Conservation (phyloP, 1,284 basidiomycete genomes). For the Flammula alnicola region DNA sequence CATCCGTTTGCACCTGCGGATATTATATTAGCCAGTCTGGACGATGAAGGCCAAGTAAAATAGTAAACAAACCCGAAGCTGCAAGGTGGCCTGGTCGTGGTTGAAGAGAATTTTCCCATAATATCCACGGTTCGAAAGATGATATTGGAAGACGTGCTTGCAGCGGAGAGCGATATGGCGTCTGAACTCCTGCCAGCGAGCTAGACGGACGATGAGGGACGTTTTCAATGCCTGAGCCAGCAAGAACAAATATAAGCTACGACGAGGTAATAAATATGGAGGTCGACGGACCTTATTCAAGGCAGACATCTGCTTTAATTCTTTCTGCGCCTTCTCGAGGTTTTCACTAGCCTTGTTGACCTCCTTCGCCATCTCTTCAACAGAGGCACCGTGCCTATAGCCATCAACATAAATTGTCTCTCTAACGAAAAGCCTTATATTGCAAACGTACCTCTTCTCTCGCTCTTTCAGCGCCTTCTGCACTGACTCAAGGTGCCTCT, state of each 20-base stretch:
- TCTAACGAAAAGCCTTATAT: neutral
- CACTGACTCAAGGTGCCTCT: constrained; percentile 66
- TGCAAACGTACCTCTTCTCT: constrained; percentile 60
- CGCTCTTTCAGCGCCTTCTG: constrained; percentile 71
- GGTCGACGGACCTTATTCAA: constrained; percentile 72
- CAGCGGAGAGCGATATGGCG: constrained; percentile 85
- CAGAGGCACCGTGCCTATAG: constrained; percentile 71
- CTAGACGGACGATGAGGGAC: constrained; percentile 68
- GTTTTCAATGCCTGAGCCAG: constrained; percentile 42
- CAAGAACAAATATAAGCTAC: constrained; percentile 5
- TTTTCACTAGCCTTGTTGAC: constrained; percentile 65
- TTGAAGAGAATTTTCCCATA: constrained; percentile 87
- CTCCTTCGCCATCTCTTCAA: constrained; percentile 78
- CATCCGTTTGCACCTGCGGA: constrained; percentile 80
- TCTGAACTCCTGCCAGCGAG: constrained; percentile 88
- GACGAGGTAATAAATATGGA: neutral
- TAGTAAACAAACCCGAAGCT: constrained; percentile 60
- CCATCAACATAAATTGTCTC: constrained; percentile 1
- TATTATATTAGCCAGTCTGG: neutral
- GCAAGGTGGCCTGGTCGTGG: constrained; percentile 68
- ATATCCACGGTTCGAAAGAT: constrained; percentile 86
- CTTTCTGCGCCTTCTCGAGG: constrained; percentile 60
- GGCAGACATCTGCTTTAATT: constrained; percentile 62
- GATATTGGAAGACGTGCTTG: constrained; percentile 80
- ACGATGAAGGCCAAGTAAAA: neutral